Base-by-base conservation (phyloP, 1,139 yeast genomes). In the Geotrichum siamense region DNA sequence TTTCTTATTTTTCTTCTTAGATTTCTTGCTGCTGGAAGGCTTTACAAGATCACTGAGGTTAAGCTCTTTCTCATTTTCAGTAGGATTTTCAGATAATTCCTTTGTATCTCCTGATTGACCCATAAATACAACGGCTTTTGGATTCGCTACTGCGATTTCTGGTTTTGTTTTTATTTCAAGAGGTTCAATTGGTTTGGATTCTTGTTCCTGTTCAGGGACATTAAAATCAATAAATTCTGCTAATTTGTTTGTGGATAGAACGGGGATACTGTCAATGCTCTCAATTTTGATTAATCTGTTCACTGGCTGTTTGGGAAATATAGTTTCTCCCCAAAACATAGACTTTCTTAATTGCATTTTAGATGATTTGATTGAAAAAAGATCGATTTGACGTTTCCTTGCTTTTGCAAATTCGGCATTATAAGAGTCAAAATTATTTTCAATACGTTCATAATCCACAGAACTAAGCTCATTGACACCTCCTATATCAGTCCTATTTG, bases 381-480 rank as follows among this genome's bases (percentile, higher is more conserved):
- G 36, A 6, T 38, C 23, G 28, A 38, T 44, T 38, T 56, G 60
- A 20, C 43, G 38, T 12, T 44, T 44, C 25, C 50, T 31, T 3
- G 53, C 52, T 22, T 46, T 46, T 9, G 38, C 38, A 41, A 46
- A 55, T n/a, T 40, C 47, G 15, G 47, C 39, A 38, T 47, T 38
- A 35, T 57, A 57, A n/a, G 43, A 36, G 4, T 53, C 55, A 38
- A 53, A 56, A 27, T 55, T 48, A 5, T 41, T 41, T 25, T 48
- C 51, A 16, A 40, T 15, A n/a, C 37, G 39, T 2, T 44, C 48
- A 8, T 25, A 26, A 17, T 41, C 45, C 9, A 28, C 35, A 3
- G 17, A 34, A 17, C 29, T 47, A 45, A 52, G 58, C 43, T 57
- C 36, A 2, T 38, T 48, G 12, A 31, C 22, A 23, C 39, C 13